Evolutionary conservation across 2,329 filamentous ascomycete species (phyloP), one percentile per base, ranked within the genome.

Genomic region (Ascocoryne sarcoides): DNA sequence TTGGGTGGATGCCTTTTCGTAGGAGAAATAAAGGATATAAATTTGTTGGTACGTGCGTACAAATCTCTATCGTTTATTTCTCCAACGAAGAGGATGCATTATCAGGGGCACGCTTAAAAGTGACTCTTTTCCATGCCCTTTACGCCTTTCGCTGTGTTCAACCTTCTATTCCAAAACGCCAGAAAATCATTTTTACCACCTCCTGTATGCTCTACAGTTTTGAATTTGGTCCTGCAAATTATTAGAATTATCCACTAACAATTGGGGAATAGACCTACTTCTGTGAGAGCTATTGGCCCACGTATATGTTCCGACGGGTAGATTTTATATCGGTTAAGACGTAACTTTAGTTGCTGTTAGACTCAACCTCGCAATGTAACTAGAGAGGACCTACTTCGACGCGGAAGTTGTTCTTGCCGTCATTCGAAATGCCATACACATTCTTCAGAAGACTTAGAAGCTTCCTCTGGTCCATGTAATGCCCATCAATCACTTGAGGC

Each of bases 271-370:
- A 5, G 33, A 10, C 37, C 14, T 45, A 50, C 45, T 15, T 50
- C 42, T 4, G 47, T 46, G 30, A 50, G 44, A 15, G n/a, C 15
- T 21, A 8, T 23, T 10, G 14, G 3, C 20, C 39, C 5, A n/a
- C 10, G 21, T 8, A 32, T 18, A 14, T 40, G 15, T 8, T 46
- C 42, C n/a, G 37, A 42, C 28, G 44, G 44, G 29, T 51, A 51
- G 18, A 51, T 51, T 16, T 50, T 50, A 32, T 52, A 52, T 15
- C 45, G 46, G 21, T 52, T 52, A 10, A 49, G 39, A 10, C 50
- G 36, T 15, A 52, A 35, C 50, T 28, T 17, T n/a, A n/a, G n/a
- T n/a, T n/a, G n/a, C n/a, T n/a, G n/a, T n/a, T n/a, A n/a, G n/a
- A n/a, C n/a, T n/a, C n/a, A n/a, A n/a, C n/a, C n/a, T n/a, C n/a